These are phyloP conservation scores for Cercospora zeae-maydis DNA, from an alignment of 2,329 filamentous ascomycete species.

Conservation along the genomic window DNA sequence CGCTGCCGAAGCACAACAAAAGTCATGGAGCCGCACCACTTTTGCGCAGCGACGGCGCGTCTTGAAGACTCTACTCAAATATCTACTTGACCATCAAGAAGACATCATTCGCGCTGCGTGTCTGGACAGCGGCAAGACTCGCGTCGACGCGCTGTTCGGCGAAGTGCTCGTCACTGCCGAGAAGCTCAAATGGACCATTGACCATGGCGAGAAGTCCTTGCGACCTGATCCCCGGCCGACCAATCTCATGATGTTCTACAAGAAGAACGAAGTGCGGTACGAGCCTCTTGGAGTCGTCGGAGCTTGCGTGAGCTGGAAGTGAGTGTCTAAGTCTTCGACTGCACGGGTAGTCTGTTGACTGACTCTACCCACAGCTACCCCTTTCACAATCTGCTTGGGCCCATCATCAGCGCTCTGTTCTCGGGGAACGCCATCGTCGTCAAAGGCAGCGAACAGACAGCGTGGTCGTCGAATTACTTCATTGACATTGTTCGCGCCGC, in stretches of 20 bases:
- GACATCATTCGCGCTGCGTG: conserved; percentile 81
- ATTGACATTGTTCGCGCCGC: conserved; percentile 73
- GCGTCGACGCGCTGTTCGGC: conserved; percentile 87
- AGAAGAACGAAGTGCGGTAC: conserved; percentile 83
- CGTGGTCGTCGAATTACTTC: conserved; percentile 87
- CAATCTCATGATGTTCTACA: conserved; percentile 92
- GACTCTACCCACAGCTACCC: conserved; percentile 28
- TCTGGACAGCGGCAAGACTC: conserved; percentile 92
- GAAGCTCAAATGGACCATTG: conserved; percentile 90
- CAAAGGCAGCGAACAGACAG: conserved; percentile 92
- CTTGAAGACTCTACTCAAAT: conserved; percentile 73
- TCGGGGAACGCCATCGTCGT: conserved; percentile 87
- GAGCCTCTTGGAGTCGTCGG: conserved; percentile 91
- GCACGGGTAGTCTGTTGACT: not conserved
- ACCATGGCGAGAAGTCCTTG: conserved; percentile 81
- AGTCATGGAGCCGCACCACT: conserved; percentile 70
- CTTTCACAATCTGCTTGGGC: conserved; percentile 91
- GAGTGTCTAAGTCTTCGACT: conserved; percentile 37
- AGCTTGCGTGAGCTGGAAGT: conserved; percentile 96
- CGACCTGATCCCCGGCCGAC: conserved; percentile 70
- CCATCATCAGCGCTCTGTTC: conserved; percentile 86
- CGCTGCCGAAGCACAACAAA: conserved; percentile 75
- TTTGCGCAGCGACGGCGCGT: conserved; percentile 76
- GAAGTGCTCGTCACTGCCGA: conserved; percentile 92
- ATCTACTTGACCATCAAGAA: conserved; percentile 84